A percentile compares a stretch with the other conserved stretches of the same genome.
These are phyloP conservation scores for Antrodiella citrinella DNA, from an alignment of 768 basidiomycete species.

Conservation along the genomic window DNA sequence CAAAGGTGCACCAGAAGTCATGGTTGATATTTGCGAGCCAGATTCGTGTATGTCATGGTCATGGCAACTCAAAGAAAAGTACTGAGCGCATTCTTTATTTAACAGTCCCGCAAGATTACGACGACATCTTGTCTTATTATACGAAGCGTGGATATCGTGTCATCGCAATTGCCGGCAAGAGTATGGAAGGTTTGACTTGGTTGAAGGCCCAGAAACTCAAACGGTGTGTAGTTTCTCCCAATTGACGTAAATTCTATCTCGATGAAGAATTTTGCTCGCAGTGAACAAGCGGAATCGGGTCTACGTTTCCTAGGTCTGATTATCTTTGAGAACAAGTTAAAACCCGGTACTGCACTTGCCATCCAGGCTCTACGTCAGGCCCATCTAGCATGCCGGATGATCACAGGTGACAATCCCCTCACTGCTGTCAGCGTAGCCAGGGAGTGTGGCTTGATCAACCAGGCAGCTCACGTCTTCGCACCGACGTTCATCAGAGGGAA, in stretches of 20 bases:
- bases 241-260: background rate
- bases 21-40: slow-evolving; percentile 89
- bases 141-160: slow-evolving; percentile 96
- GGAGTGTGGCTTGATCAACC: slow-evolving; percentile 85
- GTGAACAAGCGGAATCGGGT: slow-evolving; percentile 89
- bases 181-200: slow-evolving; percentile 90
- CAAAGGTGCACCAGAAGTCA: slow-evolving; percentile 99
- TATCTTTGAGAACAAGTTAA: slow-evolving; percentile 97
- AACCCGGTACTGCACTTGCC: slow-evolving; percentile 83
- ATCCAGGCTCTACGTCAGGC: slow-evolving; percentile 85
- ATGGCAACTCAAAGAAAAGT: too few relatives aligned
- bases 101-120: slow-evolving; percentile 96
- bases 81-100: slow-evolving; percentile 12
- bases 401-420: slow-evolving; percentile 94
- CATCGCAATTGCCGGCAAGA: slow-evolving; percentile 97
- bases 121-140: slow-evolving; percentile 93
- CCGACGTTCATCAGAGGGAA: slow-evolving; percentile 72
- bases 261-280: slow-evolving; percentile 24
- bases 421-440: slow-evolving; percentile 96
- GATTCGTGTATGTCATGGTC: slow-evolving; percentile 77
- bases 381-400: slow-evolving; percentile 93
- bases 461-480: slow-evolving; percentile 82
- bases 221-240: slow-evolving; percentile 40
- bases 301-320: slow-evolving; percentile 90
- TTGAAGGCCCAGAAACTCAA: slow-evolving; percentile 95